Conservation (phyloP, 2,329 filamentous ascomycete species). For the Colletotrichum camelliae region DNA sequence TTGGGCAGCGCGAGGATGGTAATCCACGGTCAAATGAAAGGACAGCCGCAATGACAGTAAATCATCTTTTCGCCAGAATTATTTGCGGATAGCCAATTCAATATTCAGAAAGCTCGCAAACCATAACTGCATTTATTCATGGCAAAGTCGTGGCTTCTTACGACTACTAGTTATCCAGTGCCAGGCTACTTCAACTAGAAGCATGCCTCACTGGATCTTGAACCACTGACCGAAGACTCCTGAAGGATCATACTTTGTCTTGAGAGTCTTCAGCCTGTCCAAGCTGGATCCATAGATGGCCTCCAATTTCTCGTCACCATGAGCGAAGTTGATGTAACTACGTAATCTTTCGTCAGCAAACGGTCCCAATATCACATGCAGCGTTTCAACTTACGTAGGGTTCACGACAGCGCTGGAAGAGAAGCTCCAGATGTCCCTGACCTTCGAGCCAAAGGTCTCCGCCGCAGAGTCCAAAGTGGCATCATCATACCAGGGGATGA, state of each 20-base stretch:
- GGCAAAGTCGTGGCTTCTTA: neutral
- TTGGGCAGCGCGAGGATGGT: neutral
- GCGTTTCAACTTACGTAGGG: constrained; percentile 16
- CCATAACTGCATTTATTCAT: neutral
- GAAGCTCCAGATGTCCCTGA: constrained; percentile 32
- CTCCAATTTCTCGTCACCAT: constrained; percentile 33
- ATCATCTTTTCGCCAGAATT: rapidly evolving
- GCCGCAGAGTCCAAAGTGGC: constrained; percentile 37
- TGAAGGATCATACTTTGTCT: constrained; percentile 31
- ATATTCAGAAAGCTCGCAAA: neutral
- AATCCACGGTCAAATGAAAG: neutral
- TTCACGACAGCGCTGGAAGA: constrained; percentile 20
- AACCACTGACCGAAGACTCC: constrained; percentile 35
- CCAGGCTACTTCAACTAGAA: rapidly evolving
- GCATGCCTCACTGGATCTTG: neutral
- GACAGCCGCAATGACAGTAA: neutral
- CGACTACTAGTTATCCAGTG: rapidly evolving
- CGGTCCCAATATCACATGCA: rapidly evolving
- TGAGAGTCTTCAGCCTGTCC: constrained; percentile 28
- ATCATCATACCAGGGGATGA: constrained; percentile 44
- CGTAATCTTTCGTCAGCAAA: neutral
- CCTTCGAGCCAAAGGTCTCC: constrained; percentile 33
- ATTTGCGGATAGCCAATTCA: neutral
- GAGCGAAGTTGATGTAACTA: constrained; percentile 36
- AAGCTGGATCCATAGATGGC: constrained; percentile 30